Evolutionary conservation across 2,329 filamentous ascomycete species (phyloP), one percentile per base, ranked within the genome.

Genomic region (Didymella glomerata): DNA sequence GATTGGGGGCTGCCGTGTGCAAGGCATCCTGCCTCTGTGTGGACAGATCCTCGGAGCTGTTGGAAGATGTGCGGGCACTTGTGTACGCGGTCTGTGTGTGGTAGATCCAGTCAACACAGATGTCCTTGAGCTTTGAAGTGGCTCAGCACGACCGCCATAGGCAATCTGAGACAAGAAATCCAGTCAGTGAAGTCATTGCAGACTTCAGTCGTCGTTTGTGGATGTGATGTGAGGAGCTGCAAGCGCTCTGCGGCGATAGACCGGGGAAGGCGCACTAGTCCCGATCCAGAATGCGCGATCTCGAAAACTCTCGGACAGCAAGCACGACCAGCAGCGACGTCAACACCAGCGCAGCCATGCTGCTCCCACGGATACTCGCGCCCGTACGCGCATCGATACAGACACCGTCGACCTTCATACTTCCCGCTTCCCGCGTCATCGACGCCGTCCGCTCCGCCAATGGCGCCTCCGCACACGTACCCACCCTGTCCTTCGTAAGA

Each of bases 401-500:
- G 27, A 55, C 64, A 40, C 68, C 69, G 0, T 60, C 65, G 14
- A 59, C 63, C 9, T 64, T 68, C 36, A 56, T 65, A 13, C 63
- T 68, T 40, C 68, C 74, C 18, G 71, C 69, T 11, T 66, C 62
- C 13, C 73, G 69, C 38, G 69, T 73, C 27, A 66, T 75, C 66
- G 70, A 76, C 42, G 64, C 61, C 49, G 59, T 77, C 61, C 71
- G 72, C 48, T 55, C 59, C 45, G 68, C 71, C 71, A 76, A 74
- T 69, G 70, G 66, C 67, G 53, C 72, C 61, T 50, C 71, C 42
- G 58, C 66, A 52, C 60, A 67, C 48, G 68, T 75, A 57, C 72
- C 76, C 44, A 68, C 72, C 38, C 74, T 82, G 68, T 66, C 72
- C 44, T 81, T 83, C 68, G 76, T 84, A 63, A 81, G 88, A 74